Base-by-base conservation (phyloP, 2,329 filamentous ascomycete genomes). In the Aspergillus aculeatus region DNA sequence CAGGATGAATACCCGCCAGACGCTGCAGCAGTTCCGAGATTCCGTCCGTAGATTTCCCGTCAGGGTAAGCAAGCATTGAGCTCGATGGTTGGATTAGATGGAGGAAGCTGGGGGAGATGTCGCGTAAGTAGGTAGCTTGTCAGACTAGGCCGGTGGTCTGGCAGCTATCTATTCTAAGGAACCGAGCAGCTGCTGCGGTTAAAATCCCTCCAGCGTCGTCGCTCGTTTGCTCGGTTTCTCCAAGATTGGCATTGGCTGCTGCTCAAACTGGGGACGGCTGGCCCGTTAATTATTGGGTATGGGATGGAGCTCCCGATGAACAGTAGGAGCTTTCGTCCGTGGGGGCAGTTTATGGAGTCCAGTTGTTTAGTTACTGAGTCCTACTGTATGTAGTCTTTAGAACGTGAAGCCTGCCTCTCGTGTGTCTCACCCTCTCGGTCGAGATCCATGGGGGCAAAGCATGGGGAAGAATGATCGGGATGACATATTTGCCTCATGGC, bases 241-340 rank as follows among this genome's bases (percentile, higher is more conserved):
- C 38, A 44, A 44, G 16, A 19, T 44, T 44, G 38, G 38, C 38
- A 44, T 44, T 41, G 21, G 51, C 51, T 53, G 51, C 51, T 53
- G 51, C 31, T 52, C 29, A 35, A 19, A 52, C 50, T 44, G 38
- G 38, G 51, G 24, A 53, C 51, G 51, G 51, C 51, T 53, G 35
- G 12, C 32, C 51, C 51, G 35, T 53, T 44, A 16, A 35, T 35
- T 12, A 35, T 35, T 53, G 24, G 12, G 32, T 35, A 21, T 53
- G 21, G 29, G 23, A 35, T 52, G 50, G 32, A 24, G 23, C n/a
- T 38, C 26, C 50, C 51, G 51, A 52, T 52, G 50, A 41, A 53
- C 51, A 53, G 32, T 44, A 32, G 51, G 35, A 53, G 51, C 19
- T 53, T 35, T 35, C 51, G 51, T 38, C 51, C 51, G 51, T 53